Percentiles rank a stretch among this genome's conserved stretches.
Conservation (phyloP, 352 stramenopile species). For the Globisporangium nunn region DNA sequence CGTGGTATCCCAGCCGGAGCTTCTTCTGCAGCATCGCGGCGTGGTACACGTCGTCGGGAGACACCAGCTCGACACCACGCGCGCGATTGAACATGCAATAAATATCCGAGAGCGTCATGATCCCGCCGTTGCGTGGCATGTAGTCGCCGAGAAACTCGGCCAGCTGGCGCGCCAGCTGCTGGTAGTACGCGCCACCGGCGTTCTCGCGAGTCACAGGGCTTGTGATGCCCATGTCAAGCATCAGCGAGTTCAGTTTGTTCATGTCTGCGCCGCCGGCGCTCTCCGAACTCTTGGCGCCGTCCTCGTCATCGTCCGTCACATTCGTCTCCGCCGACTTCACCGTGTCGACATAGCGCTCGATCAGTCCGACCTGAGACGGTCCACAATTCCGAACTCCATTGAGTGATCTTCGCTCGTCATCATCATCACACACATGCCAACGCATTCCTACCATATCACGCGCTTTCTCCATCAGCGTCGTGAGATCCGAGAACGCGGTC, state of each 20-base stretch:
- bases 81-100: conserved; percentile 99
- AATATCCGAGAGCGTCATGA: conserved; percentile 98
- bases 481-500: conserved; percentile 87
- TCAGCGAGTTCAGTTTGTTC: conserved; percentile 75
- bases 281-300: neutral
- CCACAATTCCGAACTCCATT: neutral
- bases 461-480: conserved; percentile 87
- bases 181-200: conserved; percentile 84
- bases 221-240: conserved; percentile 91
- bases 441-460: conserved; percentile 74
- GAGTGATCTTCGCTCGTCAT: neutral
- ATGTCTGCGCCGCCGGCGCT: conserved; percentile 43
- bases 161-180: conserved; percentile 87
- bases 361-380: conserved; percentile 46
- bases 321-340: conserved; percentile 40
- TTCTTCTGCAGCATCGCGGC: conserved; percentile 81
- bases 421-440: neutral
- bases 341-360: conserved; percentile 87
- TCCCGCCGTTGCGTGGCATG: conserved; percentile 89
- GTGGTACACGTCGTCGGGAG: conserved; percentile 95
- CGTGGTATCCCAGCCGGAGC: conserved; percentile 86
- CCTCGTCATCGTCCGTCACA: conserved; percentile 5
- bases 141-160: conserved; percentile 77
- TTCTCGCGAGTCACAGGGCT: conserved; percentile 90
- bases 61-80: conserved; percentile 95